Evolutionary conservation across 768 basidiomycete species (phyloP).

Genomic region (Podaxis mareebaensis): DNA sequence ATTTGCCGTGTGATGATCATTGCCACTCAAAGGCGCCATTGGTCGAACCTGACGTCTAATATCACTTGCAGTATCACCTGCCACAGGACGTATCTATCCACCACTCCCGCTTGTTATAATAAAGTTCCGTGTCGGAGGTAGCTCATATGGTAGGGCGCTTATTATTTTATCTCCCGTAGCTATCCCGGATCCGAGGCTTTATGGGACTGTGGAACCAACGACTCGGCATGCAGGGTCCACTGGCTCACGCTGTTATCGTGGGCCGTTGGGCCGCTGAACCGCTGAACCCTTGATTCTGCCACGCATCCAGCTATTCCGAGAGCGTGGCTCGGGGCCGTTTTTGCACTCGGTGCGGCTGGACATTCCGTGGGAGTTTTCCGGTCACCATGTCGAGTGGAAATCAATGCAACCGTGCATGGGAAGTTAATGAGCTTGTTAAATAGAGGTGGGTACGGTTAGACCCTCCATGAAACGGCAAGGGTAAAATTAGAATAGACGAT

Average conservation of each 20-base stretch:
- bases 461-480: no score
- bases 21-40: neutral
- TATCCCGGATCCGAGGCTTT: neutral
- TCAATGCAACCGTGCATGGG: neutral
- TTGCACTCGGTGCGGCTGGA: neutral
- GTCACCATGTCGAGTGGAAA: neutral
- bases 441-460: neutral
- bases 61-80: neutral
- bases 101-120: neutral
- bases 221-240: neutral
- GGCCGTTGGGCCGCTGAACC: neutral
- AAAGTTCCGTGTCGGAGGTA: conserved; percentile 9
- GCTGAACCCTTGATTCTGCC: neutral
- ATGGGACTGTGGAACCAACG: neutral
- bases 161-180: neutral
- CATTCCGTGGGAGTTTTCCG: neutral
- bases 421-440: neutral
- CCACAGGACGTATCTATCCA: neutral
- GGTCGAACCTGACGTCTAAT: neutral
- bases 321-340: neutral
- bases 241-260: neutral
- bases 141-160: conserved; percentile 1
- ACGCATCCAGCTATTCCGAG: neutral
- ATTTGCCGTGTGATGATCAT: conserved; percentile 1
- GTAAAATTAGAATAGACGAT: neutral